Conservation (phyloP, 129 eudicot species). For the Apium graveolens region DNA sequence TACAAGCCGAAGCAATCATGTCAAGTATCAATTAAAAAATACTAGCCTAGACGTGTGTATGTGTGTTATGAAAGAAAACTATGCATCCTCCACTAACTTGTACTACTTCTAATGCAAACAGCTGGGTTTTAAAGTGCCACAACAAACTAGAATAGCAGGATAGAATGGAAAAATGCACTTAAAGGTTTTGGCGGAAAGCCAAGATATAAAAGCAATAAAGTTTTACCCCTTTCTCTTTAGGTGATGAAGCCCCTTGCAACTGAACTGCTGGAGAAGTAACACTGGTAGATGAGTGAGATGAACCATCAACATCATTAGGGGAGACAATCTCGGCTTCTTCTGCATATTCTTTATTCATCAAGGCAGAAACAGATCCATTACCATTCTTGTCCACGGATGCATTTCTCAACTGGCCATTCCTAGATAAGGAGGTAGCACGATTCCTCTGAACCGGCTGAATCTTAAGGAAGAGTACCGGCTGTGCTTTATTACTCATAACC, state of each 20-base stretch:
- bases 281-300: constrained; percentile 57
- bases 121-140: background rate
- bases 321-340: constrained; percentile 79
- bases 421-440: constrained; percentile 28
- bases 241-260: constrained; percentile 34
- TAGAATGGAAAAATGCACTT: background rate
- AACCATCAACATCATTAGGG: constrained; percentile 56
- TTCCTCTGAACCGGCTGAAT: constrained; percentile 44
- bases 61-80: background rate
- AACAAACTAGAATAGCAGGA: background rate
- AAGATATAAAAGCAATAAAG: background rate
- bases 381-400: constrained; percentile 36
- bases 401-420: constrained; percentile 43
- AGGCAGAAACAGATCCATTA: constrained; percentile 53
- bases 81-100: background rate
- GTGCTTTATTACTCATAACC: constrained; percentile 57
- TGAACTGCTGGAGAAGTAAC: constrained; percentile 33
- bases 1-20: background rate
- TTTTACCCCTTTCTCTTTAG: constrained; percentile 36
- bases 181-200: background rate
- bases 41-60: background rate
- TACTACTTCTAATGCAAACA: background rate
- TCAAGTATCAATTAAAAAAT: background rate
- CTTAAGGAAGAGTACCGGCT: constrained; percentile 55
- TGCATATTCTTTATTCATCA: constrained; percentile 77